Conservation (phyloP, 1,284 basidiomycete species). For the Cryptococcus sp. region DNA sequence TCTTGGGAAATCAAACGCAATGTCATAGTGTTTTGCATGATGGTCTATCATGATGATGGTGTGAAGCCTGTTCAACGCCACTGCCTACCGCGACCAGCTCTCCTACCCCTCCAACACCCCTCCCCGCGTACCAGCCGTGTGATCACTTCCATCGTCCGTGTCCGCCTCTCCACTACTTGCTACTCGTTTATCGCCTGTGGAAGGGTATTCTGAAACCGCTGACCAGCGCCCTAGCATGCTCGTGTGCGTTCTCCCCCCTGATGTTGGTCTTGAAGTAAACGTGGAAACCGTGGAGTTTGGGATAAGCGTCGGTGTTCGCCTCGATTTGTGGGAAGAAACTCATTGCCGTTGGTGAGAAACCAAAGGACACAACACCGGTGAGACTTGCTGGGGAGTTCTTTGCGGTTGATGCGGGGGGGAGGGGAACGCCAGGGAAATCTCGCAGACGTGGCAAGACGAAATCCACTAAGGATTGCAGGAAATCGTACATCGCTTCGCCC, state of each 20-base stretch:
- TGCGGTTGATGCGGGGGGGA: conserved; percentile 60
- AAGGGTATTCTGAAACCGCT: conserved; percentile 91
- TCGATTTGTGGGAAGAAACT: conserved; percentile 92
- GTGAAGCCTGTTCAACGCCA: too few species aligned
- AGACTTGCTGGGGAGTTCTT: conserved; percentile 68
- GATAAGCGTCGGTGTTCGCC: conserved; percentile 85
- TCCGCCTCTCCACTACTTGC: not conserved
- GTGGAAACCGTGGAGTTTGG: conserved; percentile 80
- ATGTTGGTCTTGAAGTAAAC: conserved; percentile 88
- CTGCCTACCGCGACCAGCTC: too few species aligned
- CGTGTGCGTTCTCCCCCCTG: conserved; percentile 78
- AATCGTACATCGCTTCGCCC: conserved; percentile 91
- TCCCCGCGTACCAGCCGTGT: too few species aligned
- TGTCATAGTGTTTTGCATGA: too few species aligned
- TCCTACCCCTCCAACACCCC: too few species aligned
- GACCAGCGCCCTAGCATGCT: conserved; percentile 76
- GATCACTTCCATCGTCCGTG: not conserved
- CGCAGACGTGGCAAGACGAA: conserved; percentile 92
- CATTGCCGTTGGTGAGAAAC: conserved; percentile 80
- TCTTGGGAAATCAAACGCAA: too few species aligned
- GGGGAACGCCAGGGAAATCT: conserved; percentile 86
- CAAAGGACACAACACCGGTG: conserved; percentile 84
- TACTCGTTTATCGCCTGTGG: conserved; percentile 39
- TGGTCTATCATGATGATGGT: too few species aligned
- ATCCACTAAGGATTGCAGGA: conserved; percentile 82